Evolutionary conservation across 352 stramenopile species (phyloP), one percentile per base, ranked within the genome.

Genomic region (Phytophthora meadii): DNA sequence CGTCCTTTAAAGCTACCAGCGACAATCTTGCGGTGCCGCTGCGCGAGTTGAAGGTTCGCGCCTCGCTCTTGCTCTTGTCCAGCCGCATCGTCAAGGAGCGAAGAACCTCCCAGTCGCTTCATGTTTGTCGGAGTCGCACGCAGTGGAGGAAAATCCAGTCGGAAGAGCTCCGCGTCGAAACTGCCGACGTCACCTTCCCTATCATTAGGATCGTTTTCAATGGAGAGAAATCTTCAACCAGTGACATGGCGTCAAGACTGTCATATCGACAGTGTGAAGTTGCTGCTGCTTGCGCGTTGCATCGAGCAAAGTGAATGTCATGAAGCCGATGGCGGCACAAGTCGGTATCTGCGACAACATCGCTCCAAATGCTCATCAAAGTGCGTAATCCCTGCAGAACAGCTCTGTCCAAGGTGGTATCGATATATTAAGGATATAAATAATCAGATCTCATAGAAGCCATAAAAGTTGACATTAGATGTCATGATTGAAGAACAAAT

Each of bases 31-130:
- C 65, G 65, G 61, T 92, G 86, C 17, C 84, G 84, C 62, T 90
- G 82, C n/a, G 84, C 82, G 27, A 93, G 84, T 50, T 85, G 79
- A 53, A 92, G 66, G 15, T 90, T 59, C 10, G 75, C 84, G 8
- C 77, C 79, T n/a, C 77, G 80, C 51, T 77, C 82, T 42, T 82
- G 74, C n/a, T 79, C 65, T 3, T 17, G 19, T 11, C 19, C 54
- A 28, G 9, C 25, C 22, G 25, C 44, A 57, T 61, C 36, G n/a
- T 58, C 50, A 19, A 34, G 41, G n/a, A 28, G 22, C 14, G 63
- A 48, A 40, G 55, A 65, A 56, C 30, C 24, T 41, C 24, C 48
- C 45, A 44, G 50, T 64, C 52, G 65, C 58, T 68, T 64, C 65
- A 72, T 72, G 52, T 28, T 47, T 19, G n/a, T 25, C 14, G 14